A percentile compares a stretch with the other conserved stretches of the same genome.
phyloP scores from a whole-genome alignment of 192 early-diverging fungal species.

The Coemansia sp. region DNA sequence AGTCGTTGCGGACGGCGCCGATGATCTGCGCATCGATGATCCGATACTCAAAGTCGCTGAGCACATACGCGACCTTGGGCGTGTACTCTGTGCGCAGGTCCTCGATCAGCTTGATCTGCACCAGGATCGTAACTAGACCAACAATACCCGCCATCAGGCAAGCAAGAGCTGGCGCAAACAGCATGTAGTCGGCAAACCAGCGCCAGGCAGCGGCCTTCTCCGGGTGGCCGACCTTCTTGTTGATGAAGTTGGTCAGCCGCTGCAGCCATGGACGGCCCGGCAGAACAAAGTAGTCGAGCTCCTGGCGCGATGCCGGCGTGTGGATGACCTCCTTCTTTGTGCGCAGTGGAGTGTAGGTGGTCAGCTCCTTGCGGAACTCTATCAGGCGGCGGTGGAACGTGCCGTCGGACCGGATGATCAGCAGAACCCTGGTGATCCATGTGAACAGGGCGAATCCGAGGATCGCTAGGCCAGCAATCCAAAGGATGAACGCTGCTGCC shows the following conservation, averaged over 20 bases:
- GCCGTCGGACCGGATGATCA: slow-evolving; percentile 7
- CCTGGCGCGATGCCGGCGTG: slow-evolving; percentile 31
- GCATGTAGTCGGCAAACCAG: slow-evolving; percentile 50
- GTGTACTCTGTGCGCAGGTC: slow-evolving; percentile 30
- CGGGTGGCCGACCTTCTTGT: slow-evolving; percentile 18
- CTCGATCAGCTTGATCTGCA: slow-evolving; percentile 41
- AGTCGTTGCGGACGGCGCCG: slow-evolving; percentile 32
- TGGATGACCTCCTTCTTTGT: slow-evolving; percentile 12
- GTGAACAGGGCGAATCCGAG: slow-evolving; percentile 20
- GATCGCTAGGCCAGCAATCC: slow-evolving; percentile 21
- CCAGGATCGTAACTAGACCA: slow-evolving; percentile 24
- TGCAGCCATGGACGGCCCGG: slow-evolving; percentile 32
- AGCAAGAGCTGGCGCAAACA: slow-evolving; percentile 45
- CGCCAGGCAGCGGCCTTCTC: slow-evolving; percentile 40
- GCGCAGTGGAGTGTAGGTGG: slow-evolving; percentile 16
- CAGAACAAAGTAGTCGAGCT: slow-evolving; percentile 44
- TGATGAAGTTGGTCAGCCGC: slow-evolving; percentile 14
- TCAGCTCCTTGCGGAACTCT: slow-evolving; percentile 37
- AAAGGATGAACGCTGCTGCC: slow-evolving; percentile 16
- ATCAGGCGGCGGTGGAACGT: slow-evolving; percentile 22
- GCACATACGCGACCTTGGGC: slow-evolving; percentile 22
- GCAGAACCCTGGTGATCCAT: slow-evolving; percentile 8
- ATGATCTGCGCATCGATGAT: slow-evolving; percentile 19
- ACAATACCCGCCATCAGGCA: slow-evolving; percentile 46
- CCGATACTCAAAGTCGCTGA: slow-evolving; percentile 36